A percentile compares a stretch with the other conserved stretches of the same genome.
Conservation (phyloP, 257 asterid genomes). For the Phtheirospermum japonicum region DNA sequence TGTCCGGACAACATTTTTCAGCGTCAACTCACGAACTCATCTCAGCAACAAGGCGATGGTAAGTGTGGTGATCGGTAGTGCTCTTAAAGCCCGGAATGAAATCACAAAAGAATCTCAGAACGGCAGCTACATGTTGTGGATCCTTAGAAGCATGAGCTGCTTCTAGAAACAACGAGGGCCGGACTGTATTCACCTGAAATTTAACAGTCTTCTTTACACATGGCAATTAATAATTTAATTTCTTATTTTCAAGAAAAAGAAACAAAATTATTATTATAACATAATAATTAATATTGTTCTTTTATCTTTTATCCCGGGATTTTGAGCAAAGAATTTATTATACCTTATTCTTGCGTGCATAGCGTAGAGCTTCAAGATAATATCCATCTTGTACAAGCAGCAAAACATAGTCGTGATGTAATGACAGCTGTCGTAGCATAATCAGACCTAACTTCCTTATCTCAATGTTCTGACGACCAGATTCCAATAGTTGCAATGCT, state of each 20-base stretch:
- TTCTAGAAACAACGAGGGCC: constrained; percentile 83
- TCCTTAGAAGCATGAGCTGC: constrained; percentile 79
- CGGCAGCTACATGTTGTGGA: constrained; percentile 79
- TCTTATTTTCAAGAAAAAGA: neutral
- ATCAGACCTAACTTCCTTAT: constrained; percentile 77
- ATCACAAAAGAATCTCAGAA: constrained; percentile 80
- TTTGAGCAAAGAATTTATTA: neutral
- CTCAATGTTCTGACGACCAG: constrained; percentile 65
- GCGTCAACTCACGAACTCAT: constrained; percentile 40
- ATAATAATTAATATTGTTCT: too few species aligned
- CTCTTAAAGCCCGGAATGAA: constrained; percentile 81
- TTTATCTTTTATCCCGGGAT: too few species aligned
- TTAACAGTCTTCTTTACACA: constrained; percentile 10
- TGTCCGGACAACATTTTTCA: neutral
- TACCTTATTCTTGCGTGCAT: constrained; percentile 85
- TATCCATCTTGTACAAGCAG: constrained; percentile 86
- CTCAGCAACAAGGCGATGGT: constrained; percentile 48
- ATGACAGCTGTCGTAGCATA: constrained; percentile 76
- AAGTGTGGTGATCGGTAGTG: constrained; percentile 58
- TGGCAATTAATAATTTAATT: neutral
- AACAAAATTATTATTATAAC: neutral
- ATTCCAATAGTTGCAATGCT: constrained; percentile 79
- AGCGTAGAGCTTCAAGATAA: constrained; percentile 89
- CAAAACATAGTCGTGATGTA: constrained; percentile 80
- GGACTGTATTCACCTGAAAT: constrained; percentile 76